Evolutionary conservation across 2,329 filamentous ascomycete genomes (phyloP), one percentile per base, ranked within the genome.

Genomic region (Colletotrichum noveboracense): DNA sequence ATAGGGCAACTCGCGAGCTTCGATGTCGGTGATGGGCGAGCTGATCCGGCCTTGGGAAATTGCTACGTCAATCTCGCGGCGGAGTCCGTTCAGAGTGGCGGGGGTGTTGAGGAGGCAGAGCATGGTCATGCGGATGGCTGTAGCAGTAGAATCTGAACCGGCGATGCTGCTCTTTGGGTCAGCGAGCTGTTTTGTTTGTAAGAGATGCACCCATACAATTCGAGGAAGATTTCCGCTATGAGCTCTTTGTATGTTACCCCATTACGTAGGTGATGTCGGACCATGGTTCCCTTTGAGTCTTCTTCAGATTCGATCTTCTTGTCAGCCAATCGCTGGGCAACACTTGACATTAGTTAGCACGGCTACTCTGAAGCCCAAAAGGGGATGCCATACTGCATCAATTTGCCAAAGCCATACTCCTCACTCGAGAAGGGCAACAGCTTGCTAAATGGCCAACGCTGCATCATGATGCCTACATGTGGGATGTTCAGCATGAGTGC

Each of bases 61-160:
- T 2, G 80, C 81, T 0, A 78, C 62, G 64, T 89, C 86, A 18
- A 91, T 85, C 76, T 93, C 91, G 0, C 77, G 77, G 24, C 88
- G 87, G 0, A 93, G 82, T 4, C 85, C 86, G 3, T 78, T 65
- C 48, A 89, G 87, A 0, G 87, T 84, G 0, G 83, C 80, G 0
- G 89, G 89, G 21, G 87, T 88, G 1, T 86, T 89, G 6, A 89
- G 84, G 66, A 92, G 81, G 76, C 89, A 86, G 9, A 92, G 84
- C 58, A 92, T 74, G 0, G 86, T 88, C 21, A 87, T 84, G 2
- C 90, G 87, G n/a, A 87, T 81, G 0, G 80, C 81, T 0, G 79
- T 82, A 0, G 85, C 81, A 1, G 81, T 80, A 1, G 85, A 85
- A 5, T 87, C 85, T 13, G 82, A 81, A 16, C 84, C 85, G 1